phyloP scores from a whole-genome alignment of 495 filamentous ascomycete genomes.

The Penicillium arizonense region DNA sequence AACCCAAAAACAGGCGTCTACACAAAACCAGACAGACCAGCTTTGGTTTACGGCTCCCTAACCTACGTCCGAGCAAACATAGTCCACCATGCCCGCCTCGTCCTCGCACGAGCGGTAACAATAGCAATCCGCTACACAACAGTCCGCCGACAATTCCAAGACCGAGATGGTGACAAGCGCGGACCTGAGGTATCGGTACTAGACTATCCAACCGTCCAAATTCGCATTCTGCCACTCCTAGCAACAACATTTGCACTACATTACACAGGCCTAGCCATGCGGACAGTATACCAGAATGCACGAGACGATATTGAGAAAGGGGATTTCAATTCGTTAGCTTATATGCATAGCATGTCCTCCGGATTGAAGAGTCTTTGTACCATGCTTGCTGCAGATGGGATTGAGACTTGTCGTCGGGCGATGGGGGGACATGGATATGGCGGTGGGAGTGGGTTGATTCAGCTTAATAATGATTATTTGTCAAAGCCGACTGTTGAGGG shows the following conservation, averaged over 20 bases:
- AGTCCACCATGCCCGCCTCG: conserved; percentile 45
- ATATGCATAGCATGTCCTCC: conserved; percentile 48
- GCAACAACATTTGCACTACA: conserved; percentile 50
- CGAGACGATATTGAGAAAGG: conserved; percentile 40
- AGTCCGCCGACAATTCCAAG: conserved; percentile 44
- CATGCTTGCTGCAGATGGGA: conserved; percentile 46
- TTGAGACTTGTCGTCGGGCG: conserved; percentile 47
- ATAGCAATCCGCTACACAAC: conserved; percentile 45
- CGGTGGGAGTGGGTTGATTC: conserved; percentile 45
- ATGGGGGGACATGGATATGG: conserved; percentile 52
- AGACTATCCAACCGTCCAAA: conserved; percentile 50
- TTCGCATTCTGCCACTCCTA: conserved; percentile 46
- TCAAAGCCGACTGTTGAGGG: conserved; percentile 52
- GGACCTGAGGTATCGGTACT: conserved; percentile 43
- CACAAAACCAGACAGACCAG: conserved; percentile 37
- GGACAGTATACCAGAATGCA: conserved; percentile 33
- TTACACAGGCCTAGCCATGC: conserved; percentile 47
- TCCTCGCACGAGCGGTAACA: conserved; percentile 47
- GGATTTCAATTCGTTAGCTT: conserved; percentile 38
- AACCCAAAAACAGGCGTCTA: conserved; percentile 40
- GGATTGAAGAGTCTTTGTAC: conserved; percentile 52
- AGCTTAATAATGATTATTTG: conserved; percentile 47
- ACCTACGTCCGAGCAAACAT: conserved; percentile 46
- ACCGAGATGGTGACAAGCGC: conserved; percentile 37
- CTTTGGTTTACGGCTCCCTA: conserved; percentile 46